Evolutionary conservation across 2,329 filamentous ascomycete species (phyloP).

Genomic region (Tolypocladium inflatum): DNA sequence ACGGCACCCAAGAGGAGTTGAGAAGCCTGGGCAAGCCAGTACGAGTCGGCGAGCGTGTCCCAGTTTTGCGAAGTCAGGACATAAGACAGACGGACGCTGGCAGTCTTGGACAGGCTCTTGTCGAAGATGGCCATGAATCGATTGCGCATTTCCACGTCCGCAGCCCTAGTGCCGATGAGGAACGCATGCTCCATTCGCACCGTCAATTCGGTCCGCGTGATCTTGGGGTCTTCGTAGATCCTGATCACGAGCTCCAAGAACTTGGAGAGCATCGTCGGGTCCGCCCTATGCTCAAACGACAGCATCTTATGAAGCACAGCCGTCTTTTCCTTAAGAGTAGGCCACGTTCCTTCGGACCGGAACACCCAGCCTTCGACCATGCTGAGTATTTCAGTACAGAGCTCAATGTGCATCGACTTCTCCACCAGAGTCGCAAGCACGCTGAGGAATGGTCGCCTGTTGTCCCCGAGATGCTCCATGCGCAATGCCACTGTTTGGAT

Average conservation of each 20-base stretch:
- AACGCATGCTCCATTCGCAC: slow-evolving; percentile 98
- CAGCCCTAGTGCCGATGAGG: slow-evolving; percentile 84
- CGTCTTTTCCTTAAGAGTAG: slow-evolving; percentile 96
- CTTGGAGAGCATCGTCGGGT: slow-evolving; percentile 78
- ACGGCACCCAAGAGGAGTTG: slow-evolving; percentile 87
- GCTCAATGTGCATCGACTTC: slow-evolving; percentile 75
- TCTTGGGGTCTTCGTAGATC: slow-evolving; percentile 96
- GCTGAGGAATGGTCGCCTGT: slow-evolving; percentile 85
- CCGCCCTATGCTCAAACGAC: slow-evolving; percentile 77
- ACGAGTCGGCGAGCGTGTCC: slow-evolving; percentile 90
- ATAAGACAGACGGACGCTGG: slow-evolving; percentile 80
- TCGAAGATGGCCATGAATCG: slow-evolving; percentile 96
- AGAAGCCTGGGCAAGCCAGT: slow-evolving; percentile 93
- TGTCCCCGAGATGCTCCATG: slow-evolving; percentile 88
- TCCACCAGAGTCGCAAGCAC: slow-evolving; percentile 92
- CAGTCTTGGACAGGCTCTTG: slow-evolving; percentile 84
- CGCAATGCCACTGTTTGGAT: slow-evolving; percentile 86
- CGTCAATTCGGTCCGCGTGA: slow-evolving; percentile 88
- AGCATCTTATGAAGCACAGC: slow-evolving; percentile 99
- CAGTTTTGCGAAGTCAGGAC: slow-evolving; percentile 90
- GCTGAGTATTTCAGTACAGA: slow-evolving; percentile 86
- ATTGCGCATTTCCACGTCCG: slow-evolving; percentile 94
- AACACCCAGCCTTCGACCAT: slow-evolving; percentile 98
- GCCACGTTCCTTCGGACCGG: slow-evolving; percentile 87
- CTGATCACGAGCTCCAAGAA: slow-evolving; percentile 94